Evolutionary conservation across 495 filamentous ascomycete genomes (phyloP).

Genomic region (Penicillium alfredii): DNA sequence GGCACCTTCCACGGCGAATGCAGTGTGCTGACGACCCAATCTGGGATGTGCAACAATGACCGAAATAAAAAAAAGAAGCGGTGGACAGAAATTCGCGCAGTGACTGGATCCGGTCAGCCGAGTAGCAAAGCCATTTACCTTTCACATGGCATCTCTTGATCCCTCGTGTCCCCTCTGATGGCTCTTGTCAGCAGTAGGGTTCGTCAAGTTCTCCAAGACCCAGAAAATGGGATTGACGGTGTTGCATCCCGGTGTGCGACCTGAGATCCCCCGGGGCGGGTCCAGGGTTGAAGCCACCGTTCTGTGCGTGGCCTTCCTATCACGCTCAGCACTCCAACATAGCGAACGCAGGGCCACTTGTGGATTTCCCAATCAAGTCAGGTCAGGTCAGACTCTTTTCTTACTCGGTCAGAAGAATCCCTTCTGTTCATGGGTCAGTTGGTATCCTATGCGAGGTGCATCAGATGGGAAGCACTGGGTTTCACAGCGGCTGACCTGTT

Average conservation of each 20-base stretch:
- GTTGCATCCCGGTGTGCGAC: constrained; percentile 38
- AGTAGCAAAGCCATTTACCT: constrained; percentile 5
- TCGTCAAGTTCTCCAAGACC: constrained; percentile 5
- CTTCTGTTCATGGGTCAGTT: constrained; percentile 16
- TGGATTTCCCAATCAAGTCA: constrained; percentile 2
- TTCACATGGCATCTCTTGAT: constrained; percentile 24
- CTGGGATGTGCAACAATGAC: constrained; percentile 26
- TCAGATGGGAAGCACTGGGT: constrained; percentile 39
- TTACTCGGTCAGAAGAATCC: constrained; percentile 4
- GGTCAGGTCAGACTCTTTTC: constrained; percentile 4
- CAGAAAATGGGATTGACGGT: constrained; percentile 19
- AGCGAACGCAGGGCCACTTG: constrained; percentile 6
- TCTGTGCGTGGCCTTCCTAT: constrained; percentile 12
- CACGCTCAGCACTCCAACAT: constrained; percentile 15
- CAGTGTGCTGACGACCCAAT: constrained; percentile 22
- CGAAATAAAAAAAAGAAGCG: constrained; percentile 13
- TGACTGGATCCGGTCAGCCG: constrained; percentile 19
- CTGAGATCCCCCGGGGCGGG: constrained; percentile 7
- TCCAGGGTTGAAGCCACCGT: constrained; percentile 1
- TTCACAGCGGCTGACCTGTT: constrained; percentile 44
- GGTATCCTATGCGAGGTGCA: constrained; percentile 30
- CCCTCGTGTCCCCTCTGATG: too few species aligned
- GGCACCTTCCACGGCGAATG: constrained; percentile 10
- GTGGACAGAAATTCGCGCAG: constrained; percentile 6
- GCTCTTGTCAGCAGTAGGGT: constrained; percentile 9